phyloP scores from a whole-genome alignment of 352 stramenopile genomes.

The Phytophthora litchii region DNA sequence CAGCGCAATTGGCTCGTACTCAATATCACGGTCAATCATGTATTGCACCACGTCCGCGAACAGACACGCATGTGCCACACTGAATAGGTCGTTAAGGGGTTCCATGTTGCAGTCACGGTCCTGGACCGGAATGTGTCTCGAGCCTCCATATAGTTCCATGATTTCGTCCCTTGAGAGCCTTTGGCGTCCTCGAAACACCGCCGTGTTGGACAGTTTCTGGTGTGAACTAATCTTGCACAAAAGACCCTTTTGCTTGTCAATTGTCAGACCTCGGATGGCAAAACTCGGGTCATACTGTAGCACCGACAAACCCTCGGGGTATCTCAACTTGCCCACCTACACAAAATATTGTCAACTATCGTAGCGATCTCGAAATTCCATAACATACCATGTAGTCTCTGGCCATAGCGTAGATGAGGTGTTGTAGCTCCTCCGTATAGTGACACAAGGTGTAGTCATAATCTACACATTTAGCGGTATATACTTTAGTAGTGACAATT shows the following conservation, averaged over 20 bases:
- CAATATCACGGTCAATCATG: constrained; percentile 90
- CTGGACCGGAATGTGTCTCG: constrained; percentile 81
- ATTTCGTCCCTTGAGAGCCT: constrained; percentile 83
- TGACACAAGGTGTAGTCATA: constrained; percentile 96
- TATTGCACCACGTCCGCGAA: constrained; percentile 95
- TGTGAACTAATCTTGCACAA: constrained; percentile 95
- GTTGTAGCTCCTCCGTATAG: constrained; percentile 91
- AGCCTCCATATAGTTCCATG: constrained; percentile 89
- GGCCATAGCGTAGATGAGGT: constrained; percentile 94
- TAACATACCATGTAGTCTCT: constrained; percentile 78
- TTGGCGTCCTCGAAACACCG: constrained; percentile 86
- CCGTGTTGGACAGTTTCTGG: constrained; percentile 87
- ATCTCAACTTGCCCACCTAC: constrained; percentile 76
- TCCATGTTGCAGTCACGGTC: constrained; percentile 90
- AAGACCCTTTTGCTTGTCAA: constrained; percentile 93
- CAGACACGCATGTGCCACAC: constrained; percentile 92
- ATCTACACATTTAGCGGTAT: too few relatives aligned
- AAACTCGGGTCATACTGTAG: constrained; percentile 90
- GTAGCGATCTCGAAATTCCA: neutral
- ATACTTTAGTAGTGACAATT: neutral
- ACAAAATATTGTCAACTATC: neutral
- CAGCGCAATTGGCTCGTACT: constrained; percentile 88
- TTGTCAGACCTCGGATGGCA: constrained; percentile 92
- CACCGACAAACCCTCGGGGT: constrained; percentile 83
- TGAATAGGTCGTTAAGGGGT: constrained; percentile 94